Evolutionary conservation across 2,329 filamentous ascomycete genomes (phyloP).

Genomic region (Penicillium fuscoglaucum): DNA sequence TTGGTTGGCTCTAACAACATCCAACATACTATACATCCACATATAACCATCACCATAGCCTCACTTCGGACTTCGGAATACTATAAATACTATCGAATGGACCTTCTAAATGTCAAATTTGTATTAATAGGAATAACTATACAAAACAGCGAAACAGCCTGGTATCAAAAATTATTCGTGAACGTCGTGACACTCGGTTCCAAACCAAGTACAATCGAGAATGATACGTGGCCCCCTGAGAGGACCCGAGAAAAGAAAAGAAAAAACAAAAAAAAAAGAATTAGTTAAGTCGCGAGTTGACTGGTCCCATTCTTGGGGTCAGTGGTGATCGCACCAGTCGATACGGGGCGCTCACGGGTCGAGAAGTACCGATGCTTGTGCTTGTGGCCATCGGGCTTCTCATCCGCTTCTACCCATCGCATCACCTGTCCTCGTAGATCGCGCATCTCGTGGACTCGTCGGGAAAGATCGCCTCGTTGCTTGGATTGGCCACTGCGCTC

Average conservation of each 20-base stretch:
- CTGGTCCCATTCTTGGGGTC: neutral
- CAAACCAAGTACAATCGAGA: slow-evolving; percentile 16
- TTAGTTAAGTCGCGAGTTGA: neutral
- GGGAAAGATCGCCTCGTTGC: slow-evolving; percentile 30
- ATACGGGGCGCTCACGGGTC: slow-evolving; percentile 21
- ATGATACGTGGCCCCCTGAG: neutral
- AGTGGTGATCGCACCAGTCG: slow-evolving; percentile 10
- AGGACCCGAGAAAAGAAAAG: neutral
- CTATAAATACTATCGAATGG: neutral
- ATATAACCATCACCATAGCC: neutral
- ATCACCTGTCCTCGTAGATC: slow-evolving; percentile 40
- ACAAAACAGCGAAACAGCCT: neutral
- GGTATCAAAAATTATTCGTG: slow-evolving; percentile 16
- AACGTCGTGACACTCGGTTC: slow-evolving; percentile 23
- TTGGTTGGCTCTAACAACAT: neutral
- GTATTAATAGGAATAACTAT: slow-evolving; percentile 1
- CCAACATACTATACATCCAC: neutral
- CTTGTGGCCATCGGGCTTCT: slow-evolving; percentile 23
- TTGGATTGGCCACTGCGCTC: slow-evolving; percentile 33
- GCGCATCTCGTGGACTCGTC: slow-evolving; percentile 38
- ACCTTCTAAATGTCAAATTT: neutral
- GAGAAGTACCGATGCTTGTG: slow-evolving; percentile 20
- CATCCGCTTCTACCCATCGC: slow-evolving; percentile 37
- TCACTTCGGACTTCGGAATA: neutral
- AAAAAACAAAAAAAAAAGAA: neutral